phyloP scores from a whole-genome alignment of 139 green algal species.

The Zygnema cylindricum region DNA sequence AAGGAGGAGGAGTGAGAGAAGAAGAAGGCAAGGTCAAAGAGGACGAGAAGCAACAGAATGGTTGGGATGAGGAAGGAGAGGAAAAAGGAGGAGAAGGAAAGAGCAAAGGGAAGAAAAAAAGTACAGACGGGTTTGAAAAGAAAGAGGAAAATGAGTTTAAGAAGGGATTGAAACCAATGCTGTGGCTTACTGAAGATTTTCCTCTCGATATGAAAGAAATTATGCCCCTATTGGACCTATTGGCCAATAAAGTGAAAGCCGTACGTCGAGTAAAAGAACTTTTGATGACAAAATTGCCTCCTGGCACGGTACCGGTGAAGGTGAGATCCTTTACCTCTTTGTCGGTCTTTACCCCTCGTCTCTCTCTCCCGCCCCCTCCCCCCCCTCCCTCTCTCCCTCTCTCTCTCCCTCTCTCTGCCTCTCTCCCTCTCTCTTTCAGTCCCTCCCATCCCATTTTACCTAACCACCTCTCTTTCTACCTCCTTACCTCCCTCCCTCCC shows the following conservation, averaged over 20 bases:
- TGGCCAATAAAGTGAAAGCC: slow-evolving; percentile 49
- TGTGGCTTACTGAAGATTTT: slow-evolving; percentile 57
- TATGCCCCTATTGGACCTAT: slow-evolving; percentile 53
- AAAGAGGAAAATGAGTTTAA: slow-evolving; percentile 49
- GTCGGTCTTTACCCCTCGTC: not conserved
- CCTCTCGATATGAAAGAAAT: slow-evolving; percentile 53
- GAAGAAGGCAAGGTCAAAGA: not conserved
- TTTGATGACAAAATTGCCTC: slow-evolving; percentile 51
- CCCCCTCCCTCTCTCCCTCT: not conserved
- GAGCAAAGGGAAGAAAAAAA: not conserved
- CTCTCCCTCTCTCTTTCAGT: slow-evolving; percentile 1
- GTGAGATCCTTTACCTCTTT: slow-evolving; percentile 19
- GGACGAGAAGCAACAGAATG: not conserved
- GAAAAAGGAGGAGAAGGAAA: slow-evolving; percentile 32
- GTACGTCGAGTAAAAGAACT: slow-evolving; percentile 53
- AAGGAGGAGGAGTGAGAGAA: not conserved
- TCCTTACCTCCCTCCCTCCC: not conserved
- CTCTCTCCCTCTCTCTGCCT: not conserved
- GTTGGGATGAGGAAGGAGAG: slow-evolving; percentile 12
- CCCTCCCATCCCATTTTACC: not conserved
- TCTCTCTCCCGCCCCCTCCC: not conserved
- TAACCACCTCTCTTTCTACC: not conserved
- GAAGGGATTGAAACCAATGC: slow-evolving; percentile 56
- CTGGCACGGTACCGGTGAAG: slow-evolving; percentile 54
- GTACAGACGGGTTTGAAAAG: slow-evolving; percentile 18